A percentile compares a stretch with the other conserved stretches of the same genome.
phyloP scores from a whole-genome alignment of 176 grass and related monocot species.

The Coix lacrymajobi region DNA sequence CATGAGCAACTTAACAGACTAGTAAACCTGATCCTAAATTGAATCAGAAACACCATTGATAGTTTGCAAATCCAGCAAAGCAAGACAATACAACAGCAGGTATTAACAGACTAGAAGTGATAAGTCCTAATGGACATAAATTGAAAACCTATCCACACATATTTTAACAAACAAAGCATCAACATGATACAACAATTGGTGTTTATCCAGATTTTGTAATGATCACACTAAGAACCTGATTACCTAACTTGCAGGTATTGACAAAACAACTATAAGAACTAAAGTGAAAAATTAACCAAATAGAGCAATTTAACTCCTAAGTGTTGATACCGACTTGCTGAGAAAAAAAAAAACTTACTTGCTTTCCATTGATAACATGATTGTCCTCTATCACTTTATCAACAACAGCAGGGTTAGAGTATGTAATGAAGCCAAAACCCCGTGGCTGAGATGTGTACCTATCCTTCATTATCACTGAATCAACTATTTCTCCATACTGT shows the following conservation, averaged over 20 bases:
- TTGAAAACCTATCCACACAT: neutral
- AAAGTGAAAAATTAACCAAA: neutral
- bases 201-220: neutral
- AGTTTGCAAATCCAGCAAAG: neutral
- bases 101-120: too few relatives aligned
- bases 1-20: neutral
- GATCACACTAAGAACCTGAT: neutral
- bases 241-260: neutral
- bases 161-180: neutral
- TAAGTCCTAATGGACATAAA: neutral
- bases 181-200: neutral
- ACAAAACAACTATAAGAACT: neutral
- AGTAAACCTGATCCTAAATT: too few relatives aligned
- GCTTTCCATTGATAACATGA: constrained; percentile 79
- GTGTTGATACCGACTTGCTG: neutral
- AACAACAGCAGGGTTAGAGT: constrained; percentile 62
- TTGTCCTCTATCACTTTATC: constrained; percentile 79
- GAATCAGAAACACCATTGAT: neutral
- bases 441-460: constrained; percentile 74
- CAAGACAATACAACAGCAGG: too few relatives aligned
- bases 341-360: constrained; percentile 53
- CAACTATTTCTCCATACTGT: constrained; percentile 79
- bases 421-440: constrained; percentile 97
- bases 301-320: neutral
- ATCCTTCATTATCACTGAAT: constrained; percentile 92